These are phyloP conservation scores for Entrophospora sp. DNA, from an alignment of 192 early-diverging fungal species.

Conservation along the genomic window DNA sequence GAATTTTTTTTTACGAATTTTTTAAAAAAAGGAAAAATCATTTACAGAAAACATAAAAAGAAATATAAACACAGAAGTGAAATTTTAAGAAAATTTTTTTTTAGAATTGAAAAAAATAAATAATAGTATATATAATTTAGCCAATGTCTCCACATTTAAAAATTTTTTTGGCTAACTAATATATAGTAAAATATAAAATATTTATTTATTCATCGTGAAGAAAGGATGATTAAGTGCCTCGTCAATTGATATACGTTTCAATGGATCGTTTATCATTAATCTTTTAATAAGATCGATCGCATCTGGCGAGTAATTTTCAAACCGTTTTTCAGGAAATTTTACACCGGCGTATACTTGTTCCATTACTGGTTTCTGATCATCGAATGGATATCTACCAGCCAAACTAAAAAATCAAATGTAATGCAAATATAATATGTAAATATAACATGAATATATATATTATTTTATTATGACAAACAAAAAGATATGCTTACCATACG, in stretches of 20 bases:
- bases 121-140: too few species aligned
- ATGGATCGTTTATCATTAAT: not conserved
- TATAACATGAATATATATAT: not conserved
- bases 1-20: too few species aligned
- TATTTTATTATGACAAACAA: not conserved
- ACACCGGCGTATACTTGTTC: not conserved
- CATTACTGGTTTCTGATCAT: not conserved
- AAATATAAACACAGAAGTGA: too few species aligned
- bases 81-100: too few species aligned
- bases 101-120: too few species aligned
- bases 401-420: not conserved
- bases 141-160: too few species aligned
- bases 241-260: constrained; percentile 7
- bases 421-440: not conserved
- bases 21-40: too few species aligned
- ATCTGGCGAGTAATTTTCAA: not conserved
- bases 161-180: too few species aligned
- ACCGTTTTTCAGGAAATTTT: constrained; percentile 1
- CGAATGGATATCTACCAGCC: constrained; percentile 13
- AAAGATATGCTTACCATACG: not conserved
- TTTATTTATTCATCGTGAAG: too few species aligned
- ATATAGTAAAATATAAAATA: too few species aligned
- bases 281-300: constrained; percentile 9
- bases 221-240: constrained; percentile 14
- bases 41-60: too few species aligned